Evolutionary conservation across 257 asterid genomes (phyloP).

Genomic region (Salvia miltiorrhiza): DNA sequence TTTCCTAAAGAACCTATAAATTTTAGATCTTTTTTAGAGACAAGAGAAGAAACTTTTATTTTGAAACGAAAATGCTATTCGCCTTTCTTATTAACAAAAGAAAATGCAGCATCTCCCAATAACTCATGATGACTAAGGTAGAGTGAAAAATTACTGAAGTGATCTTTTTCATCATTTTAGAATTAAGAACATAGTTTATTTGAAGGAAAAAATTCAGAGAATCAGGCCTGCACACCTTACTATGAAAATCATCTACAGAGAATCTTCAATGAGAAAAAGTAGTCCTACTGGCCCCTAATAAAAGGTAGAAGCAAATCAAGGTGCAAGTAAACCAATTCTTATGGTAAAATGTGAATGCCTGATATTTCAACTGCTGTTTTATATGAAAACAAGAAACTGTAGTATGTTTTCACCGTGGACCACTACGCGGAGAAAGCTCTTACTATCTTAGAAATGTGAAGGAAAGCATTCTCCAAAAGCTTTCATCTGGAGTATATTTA

Average conservation of each 20-base stretch:
- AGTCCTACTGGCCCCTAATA: no score
- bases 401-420: neutral
- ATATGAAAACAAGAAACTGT: neutral
- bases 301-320: no score
- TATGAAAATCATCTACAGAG: no score
- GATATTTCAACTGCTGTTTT: neutral
- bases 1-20: constrained; percentile 20
- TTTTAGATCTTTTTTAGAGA: neutral
- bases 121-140: no score
- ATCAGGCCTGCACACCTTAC: no score
- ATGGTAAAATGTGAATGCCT: constrained; percentile 15
- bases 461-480: neutral
- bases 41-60: neutral
- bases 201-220: no score
- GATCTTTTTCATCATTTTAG: no score
- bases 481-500: neutral
- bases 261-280: no score
- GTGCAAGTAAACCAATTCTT: no score
- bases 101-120: constrained; percentile 75
- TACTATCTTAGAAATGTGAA: constrained; percentile 2
- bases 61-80: neutral
- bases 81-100: constrained; percentile 51
- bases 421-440: neutral
- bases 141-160: no score
- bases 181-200: no score